Base-by-base conservation (phyloP, 164 flowering plant genomes). In the Sextonia rubra region DNA sequence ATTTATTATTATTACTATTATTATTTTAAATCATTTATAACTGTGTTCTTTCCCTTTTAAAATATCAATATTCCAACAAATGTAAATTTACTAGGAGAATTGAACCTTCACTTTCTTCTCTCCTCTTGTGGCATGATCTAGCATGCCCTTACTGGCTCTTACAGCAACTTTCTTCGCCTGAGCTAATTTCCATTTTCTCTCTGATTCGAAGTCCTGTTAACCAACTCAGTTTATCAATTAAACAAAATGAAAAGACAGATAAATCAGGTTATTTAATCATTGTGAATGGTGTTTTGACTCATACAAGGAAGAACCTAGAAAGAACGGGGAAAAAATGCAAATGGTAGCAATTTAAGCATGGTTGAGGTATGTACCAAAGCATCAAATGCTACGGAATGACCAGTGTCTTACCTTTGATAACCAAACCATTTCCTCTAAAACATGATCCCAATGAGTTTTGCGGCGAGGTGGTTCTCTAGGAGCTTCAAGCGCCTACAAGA, bases 391-490 rank as follows among this genome's bases (percentile, higher is more conserved):
- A 58, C 15, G 26, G 71, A 29, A 72, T 58, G 68, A 65, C 61
- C 55, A 66, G 47, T 70, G 22, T 9, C 56, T 49, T 78, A 93
- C 98, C 98, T 96, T 96, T 72, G 99, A 93, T 77, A 96, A 79
- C 99, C 99, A 96, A 74, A 86, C 82, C 99, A 96, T 96, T 82
- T 96, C 99, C 75, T 92, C 99, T 64, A 96, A 69, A 74, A 96
- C 98, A 88, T 96, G 98, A 83, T 96, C 99, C 99, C 99, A 96
- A 78, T 93, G 98, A 24, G 95, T 74, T 88, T 92, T 93, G 49
- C 91, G 92, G 24, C 98, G 99, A 48, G 75, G 90, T 26, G 98
- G 99, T 77, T 92, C 98, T 77, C 79, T 87, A 7, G 97, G 94
- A 81, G 87, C 91, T 85, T 93, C 99, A 81, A 90, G 93, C 8